Conservation (phyloP, 2,329 filamentous ascomycete species). For the Colletotrichum spaethianum region DNA sequence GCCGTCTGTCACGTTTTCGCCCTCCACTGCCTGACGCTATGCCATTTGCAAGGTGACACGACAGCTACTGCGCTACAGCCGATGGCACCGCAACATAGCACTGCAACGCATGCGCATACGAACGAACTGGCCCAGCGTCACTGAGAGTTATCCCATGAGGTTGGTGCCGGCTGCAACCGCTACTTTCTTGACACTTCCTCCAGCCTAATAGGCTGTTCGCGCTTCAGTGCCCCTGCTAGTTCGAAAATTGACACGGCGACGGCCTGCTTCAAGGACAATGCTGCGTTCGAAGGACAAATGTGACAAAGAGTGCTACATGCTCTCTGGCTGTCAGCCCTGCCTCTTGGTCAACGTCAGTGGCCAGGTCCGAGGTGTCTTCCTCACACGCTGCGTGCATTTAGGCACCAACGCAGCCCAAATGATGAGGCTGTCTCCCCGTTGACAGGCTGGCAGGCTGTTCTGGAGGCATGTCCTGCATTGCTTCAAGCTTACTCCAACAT, state of each 20-base stretch:
- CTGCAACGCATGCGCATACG: constrained; percentile 9
- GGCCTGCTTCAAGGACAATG: not conserved
- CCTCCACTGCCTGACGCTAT: constrained; percentile 29
- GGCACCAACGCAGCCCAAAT: constrained; percentile 43
- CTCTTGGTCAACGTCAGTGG: constrained; percentile 21
- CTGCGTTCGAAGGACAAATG: not conserved
- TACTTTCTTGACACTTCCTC: constrained; percentile 12
- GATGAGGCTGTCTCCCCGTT: constrained; percentile 39
- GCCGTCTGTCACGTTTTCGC: not conserved
- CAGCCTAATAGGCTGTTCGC: constrained; percentile 4
- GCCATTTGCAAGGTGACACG: constrained; percentile 31
- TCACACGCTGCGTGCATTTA: constrained; percentile 30
- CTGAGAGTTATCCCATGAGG: not conserved
- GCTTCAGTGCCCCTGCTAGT: constrained; percentile 17
- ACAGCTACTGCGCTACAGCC: constrained; percentile 18
- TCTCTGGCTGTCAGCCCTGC: constrained; percentile 24
- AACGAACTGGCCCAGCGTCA: constrained; percentile 28
- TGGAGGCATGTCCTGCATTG: constrained; percentile 22
- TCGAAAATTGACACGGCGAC: constrained; percentile 5
- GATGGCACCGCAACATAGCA: constrained; percentile 28
- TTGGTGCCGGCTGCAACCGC: constrained; percentile 21
- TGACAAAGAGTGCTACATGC: not conserved
- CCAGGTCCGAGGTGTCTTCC: constrained; percentile 11
- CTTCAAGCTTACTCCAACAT: constrained; percentile 22
- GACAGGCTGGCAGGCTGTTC: constrained; percentile 38